Conservation (phyloP, 805 yeast genomes). For the Sungouiella blattae region DNA sequence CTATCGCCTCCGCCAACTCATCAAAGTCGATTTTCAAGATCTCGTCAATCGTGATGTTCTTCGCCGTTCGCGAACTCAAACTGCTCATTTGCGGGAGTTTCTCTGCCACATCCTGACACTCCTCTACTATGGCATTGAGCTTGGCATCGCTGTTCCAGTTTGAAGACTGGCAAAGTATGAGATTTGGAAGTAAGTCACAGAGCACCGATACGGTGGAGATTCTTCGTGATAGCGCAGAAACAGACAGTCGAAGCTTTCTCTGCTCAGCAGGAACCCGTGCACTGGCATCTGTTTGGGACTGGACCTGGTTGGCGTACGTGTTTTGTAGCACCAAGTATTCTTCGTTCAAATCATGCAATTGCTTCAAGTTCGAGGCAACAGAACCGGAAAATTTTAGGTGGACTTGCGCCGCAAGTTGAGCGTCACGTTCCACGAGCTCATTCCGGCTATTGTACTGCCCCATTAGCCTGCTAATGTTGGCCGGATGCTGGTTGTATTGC, state of each 20-base stretch:
- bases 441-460: constrained; percentile 5
- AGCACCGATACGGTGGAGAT: constrained; percentile 13
- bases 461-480: constrained; percentile 12
- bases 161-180: constrained; percentile 30
- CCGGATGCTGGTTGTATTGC: constrained; percentile 15
- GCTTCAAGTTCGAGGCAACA: constrained; percentile 1
- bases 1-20: constrained; percentile 5
- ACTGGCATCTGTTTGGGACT: constrained; percentile 4
- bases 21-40: constrained; percentile 21
- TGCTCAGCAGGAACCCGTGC: constrained; percentile 3
- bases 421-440: not conserved
- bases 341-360: constrained; percentile 12
- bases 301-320: constrained; percentile 6
- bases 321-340: constrained; percentile 12
- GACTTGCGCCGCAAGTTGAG: constrained; percentile 17
- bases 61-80: constrained; percentile 12
- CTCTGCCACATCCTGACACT: constrained; percentile 23
- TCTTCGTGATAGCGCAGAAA: constrained; percentile 16
- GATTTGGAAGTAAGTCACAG: constrained; percentile 29
- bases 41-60: constrained; percentile 16
- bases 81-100: constrained; percentile 6
- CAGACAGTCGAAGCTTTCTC: constrained; percentile 8
- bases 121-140: constrained; percentile 23
- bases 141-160: constrained; percentile 35
- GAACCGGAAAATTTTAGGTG: not conserved